Conservation (phyloP, 2,329 filamentous ascomycete species). For the Beauveria brongniartii region DNA sequence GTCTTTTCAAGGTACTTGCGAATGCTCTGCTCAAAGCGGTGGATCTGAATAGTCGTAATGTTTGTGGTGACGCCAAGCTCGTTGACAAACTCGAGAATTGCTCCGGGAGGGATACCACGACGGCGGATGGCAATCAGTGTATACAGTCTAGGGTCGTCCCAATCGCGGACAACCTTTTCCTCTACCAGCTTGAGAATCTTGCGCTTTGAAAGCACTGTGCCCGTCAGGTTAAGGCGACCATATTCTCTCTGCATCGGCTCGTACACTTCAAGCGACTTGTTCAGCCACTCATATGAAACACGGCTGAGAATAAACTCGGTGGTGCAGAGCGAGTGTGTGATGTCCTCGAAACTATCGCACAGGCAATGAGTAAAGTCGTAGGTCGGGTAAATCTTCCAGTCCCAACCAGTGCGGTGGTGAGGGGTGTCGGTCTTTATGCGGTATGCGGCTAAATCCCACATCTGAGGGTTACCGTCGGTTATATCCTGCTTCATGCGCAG, state of each 20-base stretch:
- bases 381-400: constrained; percentile 91
- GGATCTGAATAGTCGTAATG: constrained; percentile 68
- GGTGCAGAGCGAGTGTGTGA: constrained; percentile 88
- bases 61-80: constrained; percentile 86
- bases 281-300: constrained; percentile 85
- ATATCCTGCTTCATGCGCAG: constrained; percentile 92
- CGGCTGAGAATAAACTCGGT: constrained; percentile 82
- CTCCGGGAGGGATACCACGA: constrained; percentile 78
- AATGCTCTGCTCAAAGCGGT: constrained; percentile 77
- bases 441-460: constrained; percentile 95
- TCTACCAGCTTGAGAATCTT: constrained; percentile 73
- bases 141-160: constrained; percentile 87
- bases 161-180: constrained; percentile 69
- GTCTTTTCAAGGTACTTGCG: constrained; percentile 80
- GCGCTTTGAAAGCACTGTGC: constrained; percentile 82
- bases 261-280: constrained; percentile 73
- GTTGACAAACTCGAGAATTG: constrained; percentile 81
- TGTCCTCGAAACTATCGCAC: constrained; percentile 85
- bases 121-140: constrained; percentile 78
- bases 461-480: constrained; percentile 76
- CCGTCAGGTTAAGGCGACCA: constrained; percentile 57
- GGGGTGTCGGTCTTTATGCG: constrained; percentile 63
- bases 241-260: constrained; percentile 92
- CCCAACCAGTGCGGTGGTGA: constrained; percentile 70
- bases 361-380: constrained; percentile 91